phyloP scores from a whole-genome alignment of 768 basidiomycete species.

The Floccularia luteovirens region DNA sequence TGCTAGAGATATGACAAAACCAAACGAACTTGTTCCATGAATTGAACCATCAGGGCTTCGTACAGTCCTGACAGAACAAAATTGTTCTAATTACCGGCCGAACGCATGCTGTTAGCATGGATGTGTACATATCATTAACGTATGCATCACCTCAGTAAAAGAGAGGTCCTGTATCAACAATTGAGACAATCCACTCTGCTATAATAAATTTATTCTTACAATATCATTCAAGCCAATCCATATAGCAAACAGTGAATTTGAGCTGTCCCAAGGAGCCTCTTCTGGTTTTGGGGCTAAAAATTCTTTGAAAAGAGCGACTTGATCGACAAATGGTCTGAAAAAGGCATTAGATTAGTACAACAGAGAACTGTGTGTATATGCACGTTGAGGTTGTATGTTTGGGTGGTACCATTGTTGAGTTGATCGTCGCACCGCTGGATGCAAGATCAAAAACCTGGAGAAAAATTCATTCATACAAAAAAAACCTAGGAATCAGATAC shows the following conservation, averaged over 20 bases:
- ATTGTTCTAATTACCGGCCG: slow-evolving; percentile 20
- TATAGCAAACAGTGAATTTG: slow-evolving; percentile 47
- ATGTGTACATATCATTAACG: not conserved
- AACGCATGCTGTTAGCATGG: not conserved
- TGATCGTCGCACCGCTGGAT: slow-evolving; percentile 53
- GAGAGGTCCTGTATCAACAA: slow-evolving; percentile 33
- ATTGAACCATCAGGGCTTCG: slow-evolving; percentile 21
- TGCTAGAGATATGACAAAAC: not conserved
- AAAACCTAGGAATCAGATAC: not conserved
- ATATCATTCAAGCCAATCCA: slow-evolving; percentile 68
- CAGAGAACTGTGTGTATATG: too few relatives aligned
- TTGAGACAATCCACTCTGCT: slow-evolving; percentile 10
- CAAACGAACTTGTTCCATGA: slow-evolving; percentile 21
- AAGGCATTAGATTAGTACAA: not conserved
- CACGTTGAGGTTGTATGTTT: too few relatives aligned
- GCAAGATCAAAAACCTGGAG: slow-evolving; percentile 40
- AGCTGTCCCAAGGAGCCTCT: slow-evolving; percentile 40
- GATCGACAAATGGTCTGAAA: slow-evolving; percentile 44
- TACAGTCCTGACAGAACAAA: slow-evolving; percentile 26
- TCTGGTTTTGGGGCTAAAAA: slow-evolving; percentile 33
- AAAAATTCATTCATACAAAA: not conserved
- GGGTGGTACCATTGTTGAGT: slow-evolving; percentile 22
- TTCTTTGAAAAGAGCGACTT: slow-evolving; percentile 44
- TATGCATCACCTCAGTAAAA: slow-evolving; percentile 30
- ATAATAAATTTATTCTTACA: slow-evolving; percentile 24